A percentile compares a stretch with the other conserved stretches of the same genome.
Conservation (phyloP, 116 monocot genomes). For the Dioscorea cayenensis region DNA sequence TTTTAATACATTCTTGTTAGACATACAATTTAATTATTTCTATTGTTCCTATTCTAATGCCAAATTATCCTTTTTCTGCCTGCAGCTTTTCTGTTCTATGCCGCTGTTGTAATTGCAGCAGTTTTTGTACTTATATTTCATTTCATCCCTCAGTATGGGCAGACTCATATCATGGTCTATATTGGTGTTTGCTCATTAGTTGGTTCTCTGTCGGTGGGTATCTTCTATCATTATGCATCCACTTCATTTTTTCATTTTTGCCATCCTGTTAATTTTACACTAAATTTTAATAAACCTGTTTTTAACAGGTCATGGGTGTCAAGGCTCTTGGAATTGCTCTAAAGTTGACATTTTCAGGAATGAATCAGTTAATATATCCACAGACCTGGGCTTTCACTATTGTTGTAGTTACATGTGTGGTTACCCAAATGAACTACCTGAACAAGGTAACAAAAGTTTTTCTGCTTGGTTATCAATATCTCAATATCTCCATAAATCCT, state of each 20-base stretch:
- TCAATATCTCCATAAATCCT: background rate
- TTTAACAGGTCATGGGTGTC: constrained; percentile 86
- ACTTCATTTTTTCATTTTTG: background rate
- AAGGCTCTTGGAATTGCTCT: constrained; percentile 91
- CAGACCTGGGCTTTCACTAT: constrained; percentile 82
- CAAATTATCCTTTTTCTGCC: background rate
- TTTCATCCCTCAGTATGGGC: constrained; percentile 84
- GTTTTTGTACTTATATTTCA: constrained; percentile 71
- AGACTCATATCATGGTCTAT: constrained; percentile 94
- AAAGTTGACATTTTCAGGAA: constrained; percentile 92
- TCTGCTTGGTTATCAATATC: background rate
- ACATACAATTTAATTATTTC: background rate
- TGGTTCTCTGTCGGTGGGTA: constrained; percentile 86
- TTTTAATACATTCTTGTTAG: background rate
- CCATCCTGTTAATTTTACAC: background rate
- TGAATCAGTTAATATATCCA: constrained; percentile 89
- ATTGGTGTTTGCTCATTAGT: constrained; percentile 94
- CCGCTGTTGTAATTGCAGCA: constrained; percentile 50
- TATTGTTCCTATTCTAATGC: background rate
- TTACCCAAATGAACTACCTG: constrained; percentile 93
- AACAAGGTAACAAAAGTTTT: constrained; percentile 75
- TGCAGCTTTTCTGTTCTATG: constrained; percentile 89
- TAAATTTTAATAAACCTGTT: background rate
- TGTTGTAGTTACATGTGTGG: constrained; percentile 59
- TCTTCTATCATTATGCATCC: background rate